phyloP scores from a whole-genome alignment of 306 rosid genomes.

The Macrotyloma uniflorum region DNA sequence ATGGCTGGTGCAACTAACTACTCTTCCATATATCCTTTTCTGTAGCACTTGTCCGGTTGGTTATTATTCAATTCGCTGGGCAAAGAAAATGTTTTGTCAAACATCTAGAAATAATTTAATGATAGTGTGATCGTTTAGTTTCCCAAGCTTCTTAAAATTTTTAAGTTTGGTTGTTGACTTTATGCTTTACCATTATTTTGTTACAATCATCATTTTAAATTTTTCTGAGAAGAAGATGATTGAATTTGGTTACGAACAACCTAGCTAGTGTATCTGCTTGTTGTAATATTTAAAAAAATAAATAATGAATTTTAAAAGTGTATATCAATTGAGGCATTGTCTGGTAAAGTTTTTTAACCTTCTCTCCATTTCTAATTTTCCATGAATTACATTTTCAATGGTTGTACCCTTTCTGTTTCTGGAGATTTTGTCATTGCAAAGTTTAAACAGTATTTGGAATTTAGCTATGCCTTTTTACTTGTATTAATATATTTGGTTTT shows the following conservation, averaged over 20 bases:
- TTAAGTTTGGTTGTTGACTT: conserved; percentile 30
- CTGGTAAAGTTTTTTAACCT: conserved; percentile 25
- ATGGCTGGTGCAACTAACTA: conserved; percentile 24
- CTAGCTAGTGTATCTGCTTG: conserved; percentile 5
- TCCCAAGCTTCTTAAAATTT: conserved; percentile 5
- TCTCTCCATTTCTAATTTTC: background rate
- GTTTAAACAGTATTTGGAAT: background rate
- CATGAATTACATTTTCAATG: background rate
- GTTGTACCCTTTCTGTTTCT: conserved; percentile 9
- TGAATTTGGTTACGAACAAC: conserved; percentile 21
- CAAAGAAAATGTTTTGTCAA: background rate
- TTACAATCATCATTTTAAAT: conserved; percentile 6
- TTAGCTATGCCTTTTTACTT: conserved; percentile 9
- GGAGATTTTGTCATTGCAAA: conserved; percentile 3
- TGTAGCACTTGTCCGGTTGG: conserved; percentile 12
- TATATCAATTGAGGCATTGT: background rate
- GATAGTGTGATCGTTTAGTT: background rate
- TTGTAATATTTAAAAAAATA: background rate
- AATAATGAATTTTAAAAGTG: background rate
- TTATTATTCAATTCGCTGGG: background rate
- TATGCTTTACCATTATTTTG: conserved; percentile 21
- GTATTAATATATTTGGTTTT: conserved; percentile 26
- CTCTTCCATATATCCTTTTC: background rate
- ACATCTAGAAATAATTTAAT: conserved; percentile 11
- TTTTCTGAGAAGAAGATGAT: conserved; percentile 12